Evolutionary conservation across 1,284 basidiomycete species (phyloP), one percentile per base, ranked within the genome.

Genomic region (Blastosporella zonata): DNA sequence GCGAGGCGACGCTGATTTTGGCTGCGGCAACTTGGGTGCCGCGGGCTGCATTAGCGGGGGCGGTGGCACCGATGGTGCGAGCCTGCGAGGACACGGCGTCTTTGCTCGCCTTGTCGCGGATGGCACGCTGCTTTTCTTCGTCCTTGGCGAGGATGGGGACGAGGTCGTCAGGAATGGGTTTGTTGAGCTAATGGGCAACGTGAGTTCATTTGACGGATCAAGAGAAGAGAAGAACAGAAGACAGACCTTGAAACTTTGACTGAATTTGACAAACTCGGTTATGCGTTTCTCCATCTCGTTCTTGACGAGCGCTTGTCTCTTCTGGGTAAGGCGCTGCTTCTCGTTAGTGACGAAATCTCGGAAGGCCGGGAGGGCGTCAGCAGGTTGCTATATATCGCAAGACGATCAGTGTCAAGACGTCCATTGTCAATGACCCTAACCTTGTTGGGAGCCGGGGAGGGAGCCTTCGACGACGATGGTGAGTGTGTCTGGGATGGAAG

Each of bases 231-330:
- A 22, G 21, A 43, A 28, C 21, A 22, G 21, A 43, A 28, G 21
- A 63, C 74, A 39, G 37, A 91, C 90, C 81, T 96, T 97, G 83
- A 99, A 99, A 56, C 71, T 88, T 65, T 90, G 80, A 58, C 91
- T 92, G 73, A 97, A 99, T 67, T 89, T 89, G 64, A 93, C 81
- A 43, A 98, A 74, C 43, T 98, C 95, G 9, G 93, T 88, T 71
- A 97, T 82, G 47, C 87, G 82, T 62, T 89, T 92, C 65, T 95
- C 91, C 83, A 93, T 93, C 66, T 97, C 96, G 62, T 81, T 90
- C 78, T 94, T 96, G 49, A 87, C 82, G 42, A 96, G 72, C 15
- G 88, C 88, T 61, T 93, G 90, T 69, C 91, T 86, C 78, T 93
- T 96, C 71, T 93, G 88, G 40, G 89, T 87, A 47, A 95, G 71